Conservation (phyloP, 495 filamentous ascomycete species). For the Penicillium malachiteum region DNA sequence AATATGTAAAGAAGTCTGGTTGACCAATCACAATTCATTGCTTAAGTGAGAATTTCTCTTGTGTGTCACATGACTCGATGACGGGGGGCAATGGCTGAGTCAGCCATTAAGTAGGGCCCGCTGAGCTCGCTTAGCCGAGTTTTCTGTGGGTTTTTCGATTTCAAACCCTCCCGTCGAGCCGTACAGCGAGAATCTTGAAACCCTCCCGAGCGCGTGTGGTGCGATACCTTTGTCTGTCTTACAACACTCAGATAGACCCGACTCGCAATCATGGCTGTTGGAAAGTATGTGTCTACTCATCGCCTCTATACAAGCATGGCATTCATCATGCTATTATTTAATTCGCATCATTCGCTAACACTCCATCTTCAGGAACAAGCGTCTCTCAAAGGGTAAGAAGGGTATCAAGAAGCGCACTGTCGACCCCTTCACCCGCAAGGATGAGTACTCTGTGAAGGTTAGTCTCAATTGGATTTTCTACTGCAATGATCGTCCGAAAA, state of each 20-base stretch:
- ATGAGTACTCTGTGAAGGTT: slow-evolving; percentile 98
- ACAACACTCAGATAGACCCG: slow-evolving; percentile 40
- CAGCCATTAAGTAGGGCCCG: slow-evolving; percentile 4
- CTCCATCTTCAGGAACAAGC: slow-evolving; percentile 82
- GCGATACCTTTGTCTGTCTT: slow-evolving; percentile 48
- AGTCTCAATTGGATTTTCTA: neutral
- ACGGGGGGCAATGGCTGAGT: slow-evolving; percentile 6
- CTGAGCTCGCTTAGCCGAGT: slow-evolving; percentile 52
- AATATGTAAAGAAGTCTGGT: neutral
- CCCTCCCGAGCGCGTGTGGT: slow-evolving; percentile 38
- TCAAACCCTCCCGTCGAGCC: slow-evolving; percentile 37
- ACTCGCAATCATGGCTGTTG: slow-evolving; percentile 84
- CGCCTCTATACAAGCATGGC: slow-evolving; percentile 8
- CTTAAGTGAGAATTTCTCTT: neutral
- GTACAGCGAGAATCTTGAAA: slow-evolving; percentile 39
- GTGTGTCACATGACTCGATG: slow-evolving; percentile 31
- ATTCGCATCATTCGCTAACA: slow-evolving; percentile 16
- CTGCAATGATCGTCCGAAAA: neutral
- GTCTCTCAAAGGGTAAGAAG: slow-evolving; percentile 99
- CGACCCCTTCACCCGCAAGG: slow-evolving; percentile 97
- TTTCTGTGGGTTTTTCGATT: slow-evolving; percentile 51
- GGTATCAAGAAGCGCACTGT: slow-evolving; percentile 98
- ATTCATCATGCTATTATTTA: neutral
- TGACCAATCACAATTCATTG: neutral
- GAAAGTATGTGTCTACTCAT: slow-evolving; percentile 63